Base-by-base conservation (phyloP, 2,329 filamentous ascomycete genomes). In the Claviceps capensis region DNA sequence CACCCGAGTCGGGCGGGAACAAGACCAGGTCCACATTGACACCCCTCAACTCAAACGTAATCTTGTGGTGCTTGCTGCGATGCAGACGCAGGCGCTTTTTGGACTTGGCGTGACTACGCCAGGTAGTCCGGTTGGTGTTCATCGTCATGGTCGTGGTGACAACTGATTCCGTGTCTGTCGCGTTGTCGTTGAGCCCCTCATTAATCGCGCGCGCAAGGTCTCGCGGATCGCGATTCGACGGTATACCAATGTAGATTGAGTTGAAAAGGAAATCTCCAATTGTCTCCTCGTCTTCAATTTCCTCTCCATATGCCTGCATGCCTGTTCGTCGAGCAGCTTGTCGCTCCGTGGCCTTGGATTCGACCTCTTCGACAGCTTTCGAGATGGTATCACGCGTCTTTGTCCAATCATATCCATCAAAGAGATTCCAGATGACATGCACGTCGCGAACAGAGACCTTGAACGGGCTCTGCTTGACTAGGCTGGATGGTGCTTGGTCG, bases 211-310 rank as follows among this genome's bases (percentile, higher is more conserved):
- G 79, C 4, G 87, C 76, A 9, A 97, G 76, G 34, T 95, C 88
- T 50, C 80, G 80, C 5, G 89, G 88, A 59, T 97, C 91, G 53
- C 85, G 81, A 59, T 90, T 93, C 11, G 86, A 78, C 0, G 91
- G 86, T 17, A 98, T 86, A 14, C 87, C 89, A 60, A 98, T 96
- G 70, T 96, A 98, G 51, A 98, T 95, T 0, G 93, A 98, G 65
- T 98, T 97, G 76, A 98, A 98, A 16, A 98, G 74, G 59, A 94
- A 95, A 64, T 98, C 94, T 5, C 88, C 89, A 66, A 97, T 94
- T 5, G 86, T 86, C 13, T 82, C 87, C 66, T 90, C 86, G 44
- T 90, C 85, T 48, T 95, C 86, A 22, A 85, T 78, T 23, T 91
- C 82, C 38, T 82, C 83, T 50, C 83, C 85, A 51, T 77, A 73